Conservation (phyloP, 1,284 basidiomycete species). For the Cryptococcus sp. region DNA sequence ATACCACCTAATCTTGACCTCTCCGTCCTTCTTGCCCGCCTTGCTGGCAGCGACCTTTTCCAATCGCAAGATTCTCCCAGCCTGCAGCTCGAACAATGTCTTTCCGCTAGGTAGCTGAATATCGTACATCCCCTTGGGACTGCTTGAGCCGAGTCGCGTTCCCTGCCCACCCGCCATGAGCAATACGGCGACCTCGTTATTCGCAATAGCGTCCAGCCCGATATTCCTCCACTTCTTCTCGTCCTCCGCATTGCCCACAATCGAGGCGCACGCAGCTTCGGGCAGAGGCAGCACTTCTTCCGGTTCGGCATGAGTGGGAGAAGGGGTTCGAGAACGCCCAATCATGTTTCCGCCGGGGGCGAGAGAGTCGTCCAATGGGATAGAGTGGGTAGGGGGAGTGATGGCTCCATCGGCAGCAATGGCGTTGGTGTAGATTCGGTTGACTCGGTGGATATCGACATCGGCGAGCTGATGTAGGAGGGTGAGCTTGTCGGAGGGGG, state of each 20-base stretch:
- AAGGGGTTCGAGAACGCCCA: slow-evolving; percentile 28
- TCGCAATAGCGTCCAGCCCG: slow-evolving; percentile 74
- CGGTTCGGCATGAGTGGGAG: slow-evolving; percentile 12
- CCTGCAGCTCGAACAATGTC: slow-evolving; percentile 93
- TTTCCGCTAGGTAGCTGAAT: slow-evolving; percentile 90
- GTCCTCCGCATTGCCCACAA: slow-evolving; percentile 55
- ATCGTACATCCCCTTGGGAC: slow-evolving; percentile 97
- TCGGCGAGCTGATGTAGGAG: slow-evolving; percentile 69
- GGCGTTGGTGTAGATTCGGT: slow-evolving; percentile 76
- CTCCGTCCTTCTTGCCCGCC: slow-evolving; percentile 53
- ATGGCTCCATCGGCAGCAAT: slow-evolving; percentile 59
- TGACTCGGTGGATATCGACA: slow-evolving; percentile 86
- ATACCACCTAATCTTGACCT: slow-evolving; percentile 82
- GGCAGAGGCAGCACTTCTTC: slow-evolving; percentile 59
- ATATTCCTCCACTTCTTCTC: slow-evolving; percentile 63
- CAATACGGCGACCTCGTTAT: slow-evolving; percentile 82
- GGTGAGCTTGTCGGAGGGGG: slow-evolving; percentile 58
- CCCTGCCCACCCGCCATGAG: slow-evolving; percentile 98
- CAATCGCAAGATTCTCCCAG: slow-evolving; percentile 81
- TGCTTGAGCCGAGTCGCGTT: slow-evolving; percentile 82
- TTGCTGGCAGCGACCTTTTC: slow-evolving; percentile 65
- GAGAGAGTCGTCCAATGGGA: slow-evolving; percentile 59
- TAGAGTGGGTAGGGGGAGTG: slow-evolving; percentile 27
- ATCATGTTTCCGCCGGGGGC: slow-evolving; percentile 48
- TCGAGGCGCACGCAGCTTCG: slow-evolving; percentile 62